Evolutionary conservation across 768 basidiomycete species (phyloP).

Genomic region (Suillus bovinus): DNA sequence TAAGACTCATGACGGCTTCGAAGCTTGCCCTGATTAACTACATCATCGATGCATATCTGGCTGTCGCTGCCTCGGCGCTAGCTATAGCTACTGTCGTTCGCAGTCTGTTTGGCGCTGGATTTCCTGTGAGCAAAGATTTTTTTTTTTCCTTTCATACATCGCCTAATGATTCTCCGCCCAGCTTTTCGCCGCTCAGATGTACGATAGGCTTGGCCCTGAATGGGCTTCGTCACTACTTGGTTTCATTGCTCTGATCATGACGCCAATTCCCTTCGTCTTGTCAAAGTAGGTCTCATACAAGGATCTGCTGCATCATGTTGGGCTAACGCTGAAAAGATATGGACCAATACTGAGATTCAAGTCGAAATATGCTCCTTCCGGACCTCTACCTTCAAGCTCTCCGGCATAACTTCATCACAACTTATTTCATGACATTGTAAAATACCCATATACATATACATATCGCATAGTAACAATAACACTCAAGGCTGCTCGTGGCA

Average conservation of each 20-base stretch:
- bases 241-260: conserved; percentile 48
- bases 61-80: conserved; percentile 56
- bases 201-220: conserved; percentile 44
- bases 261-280: conserved; percentile 53
- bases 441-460: too few species aligned
- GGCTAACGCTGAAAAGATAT: conserved; percentile 22
- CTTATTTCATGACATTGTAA: too few species aligned
- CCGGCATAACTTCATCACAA: conserved; percentile 7
- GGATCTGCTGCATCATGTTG: not conserved
- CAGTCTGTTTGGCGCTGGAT: conserved; percentile 53
- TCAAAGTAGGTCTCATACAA: conserved; percentile 18
- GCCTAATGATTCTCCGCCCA: conserved; percentile 13
- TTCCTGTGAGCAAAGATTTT: conserved; percentile 32
- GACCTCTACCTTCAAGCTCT: conserved; percentile 11
- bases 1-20: conserved; percentile 4
- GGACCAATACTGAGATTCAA: conserved; percentile 43
- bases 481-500: too few species aligned
- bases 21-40: conserved; percentile 60
- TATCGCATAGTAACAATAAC: too few species aligned
- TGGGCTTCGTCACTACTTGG: conserved; percentile 65
- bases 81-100: conserved; percentile 54
- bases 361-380: conserved; percentile 43
- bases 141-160: not conserved
- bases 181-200: conserved; percentile 61
- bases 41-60: conserved; percentile 59